These are phyloP conservation scores for Roridomyces roridus DNA, from an alignment of 768 basidiomycete species.

Conservation along the genomic window DNA sequence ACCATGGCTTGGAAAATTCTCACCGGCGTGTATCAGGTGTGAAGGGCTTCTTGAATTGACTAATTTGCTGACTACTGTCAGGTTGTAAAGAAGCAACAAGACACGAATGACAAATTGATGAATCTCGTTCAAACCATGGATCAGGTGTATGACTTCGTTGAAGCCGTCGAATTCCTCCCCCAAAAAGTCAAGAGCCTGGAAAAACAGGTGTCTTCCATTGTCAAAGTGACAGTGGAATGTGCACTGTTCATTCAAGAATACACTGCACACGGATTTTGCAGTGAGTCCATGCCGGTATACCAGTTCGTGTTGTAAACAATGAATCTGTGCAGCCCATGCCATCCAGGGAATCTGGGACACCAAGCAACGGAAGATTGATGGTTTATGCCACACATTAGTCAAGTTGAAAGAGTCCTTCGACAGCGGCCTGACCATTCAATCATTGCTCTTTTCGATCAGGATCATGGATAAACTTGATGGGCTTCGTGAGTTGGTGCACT, in stretches of 20 bases:
- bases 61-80: slow-evolving; percentile 4
- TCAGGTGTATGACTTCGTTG: slow-evolving; percentile 37
- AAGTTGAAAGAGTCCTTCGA: not conserved
- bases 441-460: not conserved
- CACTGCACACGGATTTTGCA: slow-evolving; percentile 38
- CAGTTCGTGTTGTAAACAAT: not conserved
- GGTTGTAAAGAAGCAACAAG: slow-evolving; percentile 35
- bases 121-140: slow-evolving; percentile 37
- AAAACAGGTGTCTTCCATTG: slow-evolving; percentile 29
- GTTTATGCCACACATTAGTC: not conserved
- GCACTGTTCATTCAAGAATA: slow-evolving; percentile 43
- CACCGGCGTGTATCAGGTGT: not conserved
- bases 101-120: slow-evolving; percentile 30
- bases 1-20: not conserved
- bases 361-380: not conserved
- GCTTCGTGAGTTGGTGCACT: too few relatives aligned
- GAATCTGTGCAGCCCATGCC: too few relatives aligned
- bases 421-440: not conserved
- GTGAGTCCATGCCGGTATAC: slow-evolving; percentile 25
- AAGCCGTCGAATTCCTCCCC: slow-evolving; percentile 33
- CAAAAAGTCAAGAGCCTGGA: slow-evolving; percentile 35
- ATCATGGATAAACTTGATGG: not conserved
- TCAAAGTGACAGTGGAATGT: slow-evolving; percentile 42
- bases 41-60: not conserved
- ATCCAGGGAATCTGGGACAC: not conserved